phyloP scores from a whole-genome alignment of 2,329 filamentous ascomycete genomes.

The Talaromyces sp. region DNA sequence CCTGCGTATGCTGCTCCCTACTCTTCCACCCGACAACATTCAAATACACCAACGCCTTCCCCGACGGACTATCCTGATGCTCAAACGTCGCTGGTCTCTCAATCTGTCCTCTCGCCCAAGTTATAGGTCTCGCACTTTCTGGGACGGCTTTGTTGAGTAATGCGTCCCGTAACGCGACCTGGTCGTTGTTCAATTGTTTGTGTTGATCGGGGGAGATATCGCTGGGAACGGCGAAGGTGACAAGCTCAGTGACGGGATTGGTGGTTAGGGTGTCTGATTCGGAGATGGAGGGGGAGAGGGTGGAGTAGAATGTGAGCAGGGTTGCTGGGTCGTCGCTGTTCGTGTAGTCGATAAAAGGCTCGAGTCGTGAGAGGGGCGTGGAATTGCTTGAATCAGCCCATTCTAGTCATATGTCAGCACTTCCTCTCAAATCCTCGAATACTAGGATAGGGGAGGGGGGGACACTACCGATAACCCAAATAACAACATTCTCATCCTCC shows the following conservation, averaged over 20 bases:
- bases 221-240: constrained; percentile 45
- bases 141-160: constrained; percentile 32
- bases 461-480: constrained; percentile 40
- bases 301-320: constrained; percentile 31
- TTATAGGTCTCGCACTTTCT: constrained; percentile 29
- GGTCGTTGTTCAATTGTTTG: constrained; percentile 12
- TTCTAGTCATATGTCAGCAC: constrained; percentile 26
- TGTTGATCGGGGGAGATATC: constrained; percentile 25
- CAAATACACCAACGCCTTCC: constrained; percentile 45
- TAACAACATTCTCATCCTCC: constrained; percentile 37
- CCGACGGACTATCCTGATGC: constrained; percentile 40
- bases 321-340: constrained; percentile 18
- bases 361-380: constrained; percentile 23
- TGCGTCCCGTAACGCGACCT: constrained; percentile 28
- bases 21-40: constrained; percentile 54
- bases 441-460: neutral
- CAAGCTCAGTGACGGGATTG: constrained; percentile 52
- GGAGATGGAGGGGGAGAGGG: constrained; percentile 31
- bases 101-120: constrained; percentile 39
- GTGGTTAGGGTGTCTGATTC: constrained; percentile 32
- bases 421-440: neutral
- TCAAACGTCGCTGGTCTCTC: constrained; percentile 35
- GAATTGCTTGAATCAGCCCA: constrained; percentile 35
- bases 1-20: constrained; percentile 51
- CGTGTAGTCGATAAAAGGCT: constrained; percentile 27